Conservation (phyloP, 495 filamentous ascomycete genomes). For the Hypoxylon lenormandii region DNA sequence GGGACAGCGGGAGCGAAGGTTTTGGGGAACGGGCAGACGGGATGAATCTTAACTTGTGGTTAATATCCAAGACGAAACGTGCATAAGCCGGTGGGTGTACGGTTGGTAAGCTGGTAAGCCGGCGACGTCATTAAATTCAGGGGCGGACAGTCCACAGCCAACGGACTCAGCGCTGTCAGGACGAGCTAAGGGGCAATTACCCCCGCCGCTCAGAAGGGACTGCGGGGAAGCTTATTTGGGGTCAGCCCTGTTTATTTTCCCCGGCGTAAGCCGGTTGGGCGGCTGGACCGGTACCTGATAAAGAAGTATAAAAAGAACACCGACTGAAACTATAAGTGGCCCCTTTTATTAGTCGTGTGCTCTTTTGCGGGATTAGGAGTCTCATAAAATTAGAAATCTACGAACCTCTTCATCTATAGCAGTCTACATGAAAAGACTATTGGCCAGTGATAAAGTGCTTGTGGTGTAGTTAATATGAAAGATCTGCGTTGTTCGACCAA, state of each 20-base stretch:
- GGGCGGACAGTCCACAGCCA: neutral
- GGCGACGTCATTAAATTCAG: slow-evolving; percentile 31
- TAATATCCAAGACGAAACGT: neutral
- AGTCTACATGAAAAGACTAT: too few relatives aligned
- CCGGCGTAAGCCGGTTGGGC: too few relatives aligned
- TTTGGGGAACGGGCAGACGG: neutral
- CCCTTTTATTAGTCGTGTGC: too few relatives aligned
- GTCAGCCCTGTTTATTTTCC: neutral
- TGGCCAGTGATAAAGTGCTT: too few relatives aligned
- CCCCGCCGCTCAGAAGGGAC: slow-evolving; percentile 17
- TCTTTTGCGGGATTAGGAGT: too few relatives aligned
- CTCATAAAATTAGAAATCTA: too few relatives aligned
- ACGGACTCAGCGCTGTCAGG: too few relatives aligned
- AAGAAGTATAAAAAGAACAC: too few relatives aligned
- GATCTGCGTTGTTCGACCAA: slow-evolving; percentile 24
- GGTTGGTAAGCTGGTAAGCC: neutral
- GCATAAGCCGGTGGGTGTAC: neutral
- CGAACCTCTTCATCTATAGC: too few relatives aligned
- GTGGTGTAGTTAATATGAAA: slow-evolving; percentile 5
- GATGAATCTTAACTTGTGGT: too few relatives aligned
- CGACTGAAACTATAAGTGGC: too few relatives aligned
- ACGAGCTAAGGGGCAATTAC: neutral
- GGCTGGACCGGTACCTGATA: neutral
- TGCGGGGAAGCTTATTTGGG: slow-evolving; percentile 17
- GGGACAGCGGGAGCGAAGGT: neutral